phyloP scores from a whole-genome alignment of 345 rosid genomes.

The Murraya koenigii region DNA sequence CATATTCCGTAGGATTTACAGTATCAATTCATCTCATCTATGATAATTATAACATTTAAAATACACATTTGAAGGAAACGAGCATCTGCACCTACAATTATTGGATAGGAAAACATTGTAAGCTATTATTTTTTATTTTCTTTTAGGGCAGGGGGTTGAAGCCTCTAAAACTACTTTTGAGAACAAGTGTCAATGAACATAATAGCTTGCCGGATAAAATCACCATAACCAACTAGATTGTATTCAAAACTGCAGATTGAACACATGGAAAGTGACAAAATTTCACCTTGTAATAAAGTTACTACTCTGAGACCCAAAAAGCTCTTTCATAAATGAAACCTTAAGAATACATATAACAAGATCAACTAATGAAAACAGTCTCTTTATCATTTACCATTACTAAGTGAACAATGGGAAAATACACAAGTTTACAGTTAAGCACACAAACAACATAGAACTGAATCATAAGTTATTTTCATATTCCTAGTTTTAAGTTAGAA shows the following conservation, averaged over 20 bases:
- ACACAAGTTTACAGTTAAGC: background rate
- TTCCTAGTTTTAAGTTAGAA: background rate
- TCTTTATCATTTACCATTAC: background rate
- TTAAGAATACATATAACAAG: background rate
- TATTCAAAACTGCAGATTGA: background rate
- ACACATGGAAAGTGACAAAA: background rate
- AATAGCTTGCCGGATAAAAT: background rate
- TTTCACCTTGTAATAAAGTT: background rate
- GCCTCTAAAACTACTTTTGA: background rate
- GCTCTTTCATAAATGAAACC: background rate
- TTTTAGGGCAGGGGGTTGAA: background rate
- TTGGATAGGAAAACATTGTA: background rate
- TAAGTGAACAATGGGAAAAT: background rate
- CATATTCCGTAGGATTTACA: background rate
- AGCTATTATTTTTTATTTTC: no score
- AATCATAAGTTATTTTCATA: background rate
- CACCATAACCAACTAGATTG: background rate
- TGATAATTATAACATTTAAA: background rate
- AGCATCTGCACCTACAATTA: background rate
- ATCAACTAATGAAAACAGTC: background rate
- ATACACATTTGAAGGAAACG: background rate
- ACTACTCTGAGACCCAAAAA: background rate
- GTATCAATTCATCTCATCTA: background rate
- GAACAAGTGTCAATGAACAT: background rate
- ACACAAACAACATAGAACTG: background rate